Evolutionary conservation across 768 basidiomycete species (phyloP), one percentile per base, ranked within the genome.

Genomic region (Rhodotorula babjevae): DNA sequence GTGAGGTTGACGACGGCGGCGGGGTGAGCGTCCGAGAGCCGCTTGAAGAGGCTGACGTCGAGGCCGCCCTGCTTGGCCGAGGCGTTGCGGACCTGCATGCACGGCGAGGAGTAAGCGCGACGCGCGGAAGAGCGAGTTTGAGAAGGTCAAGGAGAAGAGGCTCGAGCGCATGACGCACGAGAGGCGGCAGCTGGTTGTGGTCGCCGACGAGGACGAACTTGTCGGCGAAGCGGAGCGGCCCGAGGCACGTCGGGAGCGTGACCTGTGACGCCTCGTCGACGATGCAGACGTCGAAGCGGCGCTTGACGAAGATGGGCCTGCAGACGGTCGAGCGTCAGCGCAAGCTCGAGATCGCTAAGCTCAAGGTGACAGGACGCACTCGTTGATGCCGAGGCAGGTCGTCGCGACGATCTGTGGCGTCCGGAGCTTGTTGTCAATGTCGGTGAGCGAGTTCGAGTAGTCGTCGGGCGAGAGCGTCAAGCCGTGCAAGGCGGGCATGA

Each of bases 231-330:
- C 93, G 87, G 7, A 98, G 83, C 0, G 96, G 96, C 11, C 96
- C 96, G 2, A 98, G 84, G 78, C 93, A 97, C 0, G 93, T 95
- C 0, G 96, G 96, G 3, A 98, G 81, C 0, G 96, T 98, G 74
- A 97, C 93, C 79, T 98, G 95, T 0, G 96, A 97, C 0, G 96
- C 96, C 80, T 99, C 96, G 73, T 98, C 96, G 27, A 99, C 89
- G 67, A 99, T 96, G 82, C 95, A 98, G 78, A 92, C 93, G 79
- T 99, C 93, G 78, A 98, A 99, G 31, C 82, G 87, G 14, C 95
- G 85, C 18, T 90, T 86, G 60, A 85, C 85, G 81, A 99, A 98
- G 14, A 99, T 78, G 0, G 93, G 87, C 78, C 94, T 93, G 73
- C 27, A 21, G 46, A 12, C 40, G 3, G 15, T 9, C 0, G 46